Evolutionary conservation across 345 rosid genomes (phyloP).

Genomic region (Microthlaspi erraticum): DNA sequence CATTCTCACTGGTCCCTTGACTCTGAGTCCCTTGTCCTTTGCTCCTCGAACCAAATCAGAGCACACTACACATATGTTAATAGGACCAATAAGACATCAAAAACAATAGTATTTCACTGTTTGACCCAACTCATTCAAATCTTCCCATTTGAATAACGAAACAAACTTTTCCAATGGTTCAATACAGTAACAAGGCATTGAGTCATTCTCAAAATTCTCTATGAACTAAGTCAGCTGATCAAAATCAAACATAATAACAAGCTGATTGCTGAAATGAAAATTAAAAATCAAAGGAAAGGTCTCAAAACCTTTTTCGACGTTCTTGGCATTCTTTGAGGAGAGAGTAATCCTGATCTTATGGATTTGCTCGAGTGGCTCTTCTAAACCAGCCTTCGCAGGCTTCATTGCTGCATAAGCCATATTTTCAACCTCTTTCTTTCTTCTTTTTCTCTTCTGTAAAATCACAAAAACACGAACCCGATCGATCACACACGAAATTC

Average conservation of each 20-base stretch:
- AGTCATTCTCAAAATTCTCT: neutral
- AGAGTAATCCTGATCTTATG: conserved; percentile 86
- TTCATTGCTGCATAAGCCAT: conserved; percentile 62
- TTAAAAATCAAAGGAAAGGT: neutral
- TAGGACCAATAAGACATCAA: neutral
- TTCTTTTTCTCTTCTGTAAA: conserved; percentile 17
- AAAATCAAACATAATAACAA: neutral
- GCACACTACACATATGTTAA: conserved; percentile 40
- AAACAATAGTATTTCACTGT: neutral
- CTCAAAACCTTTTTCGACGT: conserved; percentile 71
- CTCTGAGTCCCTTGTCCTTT: conserved; percentile 47
- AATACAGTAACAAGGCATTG: no score
- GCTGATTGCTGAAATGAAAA: neutral
- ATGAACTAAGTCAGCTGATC: neutral
- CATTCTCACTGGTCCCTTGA: conserved; percentile 61
- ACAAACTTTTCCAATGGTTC: neutral
- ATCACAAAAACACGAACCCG: neutral
- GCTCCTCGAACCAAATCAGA: conserved; percentile 58
- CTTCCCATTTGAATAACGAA: neutral
- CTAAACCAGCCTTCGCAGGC: conserved; percentile 65
- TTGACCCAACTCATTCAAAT: neutral
- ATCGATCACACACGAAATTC: neutral
- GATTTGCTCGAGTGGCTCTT: conserved; percentile 69
- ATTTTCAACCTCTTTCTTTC: conserved; percentile 12
- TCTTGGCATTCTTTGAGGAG: conserved; percentile 80